These are phyloP conservation scores for Neurospora tetraspora DNA, from an alignment of 495 filamentous ascomycete genomes.

Conservation along the genomic window DNA sequence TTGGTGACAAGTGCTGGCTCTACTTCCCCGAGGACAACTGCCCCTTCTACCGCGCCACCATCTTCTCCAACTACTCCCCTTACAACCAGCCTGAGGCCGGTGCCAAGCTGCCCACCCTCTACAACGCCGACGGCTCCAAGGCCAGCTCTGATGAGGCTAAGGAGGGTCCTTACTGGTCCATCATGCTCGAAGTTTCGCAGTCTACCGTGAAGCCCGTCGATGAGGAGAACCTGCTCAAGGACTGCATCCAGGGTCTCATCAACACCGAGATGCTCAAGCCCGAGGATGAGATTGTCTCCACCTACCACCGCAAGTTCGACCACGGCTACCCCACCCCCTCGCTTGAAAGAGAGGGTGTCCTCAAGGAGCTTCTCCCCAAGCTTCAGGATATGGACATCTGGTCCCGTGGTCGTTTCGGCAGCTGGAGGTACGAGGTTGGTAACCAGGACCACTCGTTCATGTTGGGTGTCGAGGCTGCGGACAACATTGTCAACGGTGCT, in stretches of 20 bases:
- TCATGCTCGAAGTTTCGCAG: conserved; percentile 98
- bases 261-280: conserved; percentile 93
- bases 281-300: conserved; percentile 90
- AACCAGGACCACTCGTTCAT: conserved; percentile 99
- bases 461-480: conserved; percentile 93
- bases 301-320: conserved; percentile 97
- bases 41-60: conserved; percentile 98
- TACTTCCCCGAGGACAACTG: conserved; percentile 99
- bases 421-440: conserved; percentile 90
- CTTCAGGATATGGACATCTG: conserved; percentile 85
- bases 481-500: conserved; percentile 89
- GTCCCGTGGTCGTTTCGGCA: conserved; percentile 94
- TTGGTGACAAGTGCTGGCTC: conserved; percentile 99
- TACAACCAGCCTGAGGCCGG: conserved; percentile 85
- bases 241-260: conserved; percentile 92
- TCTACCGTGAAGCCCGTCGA: conserved; percentile 92
- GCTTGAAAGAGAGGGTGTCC: conserved; percentile 89
- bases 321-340: conserved; percentile 96
- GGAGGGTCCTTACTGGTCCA: conserved; percentile 96
- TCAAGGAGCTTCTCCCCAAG: conserved; percentile 85
- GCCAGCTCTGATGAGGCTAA: conserved; percentile 55
- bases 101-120: conserved; percentile 77
- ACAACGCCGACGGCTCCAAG: conserved; percentile 76
- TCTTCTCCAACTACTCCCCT: conserved; percentile 99
- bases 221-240: conserved; percentile 66